Conservation (phyloP, 2,329 filamentous ascomycete genomes). For the Colletotrichum sp. region DNA sequence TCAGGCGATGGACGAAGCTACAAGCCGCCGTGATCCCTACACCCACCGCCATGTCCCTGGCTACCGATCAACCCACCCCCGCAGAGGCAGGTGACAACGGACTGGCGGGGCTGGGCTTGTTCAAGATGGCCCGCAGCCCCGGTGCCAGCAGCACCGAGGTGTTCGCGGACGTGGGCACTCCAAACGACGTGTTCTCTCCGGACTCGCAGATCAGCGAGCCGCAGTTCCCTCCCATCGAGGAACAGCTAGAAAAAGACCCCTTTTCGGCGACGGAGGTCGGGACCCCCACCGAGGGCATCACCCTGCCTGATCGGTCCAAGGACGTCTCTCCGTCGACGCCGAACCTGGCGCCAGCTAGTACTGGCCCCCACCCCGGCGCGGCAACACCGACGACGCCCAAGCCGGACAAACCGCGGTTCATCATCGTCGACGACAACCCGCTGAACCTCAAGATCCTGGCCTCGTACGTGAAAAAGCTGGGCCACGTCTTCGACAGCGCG, state of each 20-base stretch:
- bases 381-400: neutral
- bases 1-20: conserved; percentile 28
- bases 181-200: neutral
- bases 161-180: rapidly evolving
- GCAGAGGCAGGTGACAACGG: rapidly evolving
- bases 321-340: neutral
- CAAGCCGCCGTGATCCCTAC: neutral
- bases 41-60: neutral
- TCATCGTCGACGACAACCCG: conserved; percentile 46
- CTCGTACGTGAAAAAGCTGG: conserved; percentile 38
- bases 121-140: neutral
- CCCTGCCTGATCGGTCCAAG: neutral
- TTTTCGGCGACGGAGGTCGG: rapidly evolving
- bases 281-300: rapidly evolving
- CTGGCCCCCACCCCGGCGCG: no score
- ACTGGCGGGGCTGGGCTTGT: neutral
- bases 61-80: neutral
- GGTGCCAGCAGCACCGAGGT: neutral
- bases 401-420: conserved; percentile 15
- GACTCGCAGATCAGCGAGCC: neutral
- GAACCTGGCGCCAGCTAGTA: rapidly evolving
- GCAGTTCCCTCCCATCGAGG: neutral
- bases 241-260: no score
- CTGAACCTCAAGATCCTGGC: conserved; percentile 42
- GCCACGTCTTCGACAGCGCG: conserved; percentile 30